These are phyloP conservation scores for Aaosphaeria arxii DNA, from an alignment of 2,329 filamentous ascomycete genomes.

Conservation along the genomic window DNA sequence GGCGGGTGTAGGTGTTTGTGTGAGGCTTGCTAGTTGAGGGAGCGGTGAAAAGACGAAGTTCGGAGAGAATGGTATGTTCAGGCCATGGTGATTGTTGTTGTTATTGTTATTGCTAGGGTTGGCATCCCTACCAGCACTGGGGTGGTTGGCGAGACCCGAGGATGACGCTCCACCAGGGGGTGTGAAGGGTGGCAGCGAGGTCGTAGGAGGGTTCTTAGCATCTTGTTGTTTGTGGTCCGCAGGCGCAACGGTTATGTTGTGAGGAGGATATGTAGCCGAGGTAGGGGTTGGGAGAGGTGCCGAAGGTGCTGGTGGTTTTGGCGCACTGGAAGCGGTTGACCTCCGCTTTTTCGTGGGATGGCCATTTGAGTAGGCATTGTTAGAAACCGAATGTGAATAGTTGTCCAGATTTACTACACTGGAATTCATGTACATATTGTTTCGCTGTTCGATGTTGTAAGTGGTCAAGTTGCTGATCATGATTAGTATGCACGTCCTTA, in stretches of 20 bases:
- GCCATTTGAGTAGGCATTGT: constrained; percentile 26
- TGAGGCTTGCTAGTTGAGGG: constrained; percentile 32
- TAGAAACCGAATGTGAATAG: constrained; percentile 23
- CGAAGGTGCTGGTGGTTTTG: constrained; percentile 16
- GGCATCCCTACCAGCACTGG: constrained; percentile 23
- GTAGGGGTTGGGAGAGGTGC: constrained; percentile 26
- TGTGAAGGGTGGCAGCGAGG: constrained; percentile 24
- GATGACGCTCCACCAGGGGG: constrained; percentile 17
- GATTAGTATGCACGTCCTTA: neutral
- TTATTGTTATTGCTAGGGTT: constrained; percentile 6
- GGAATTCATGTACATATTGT: constrained; percentile 34
- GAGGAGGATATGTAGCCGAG: constrained; percentile 24
- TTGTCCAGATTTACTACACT: constrained; percentile 18
- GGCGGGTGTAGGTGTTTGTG: constrained; percentile 25
- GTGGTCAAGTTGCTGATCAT: constrained; percentile 22
- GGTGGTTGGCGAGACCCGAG: constrained; percentile 19
- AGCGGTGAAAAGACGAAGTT: constrained; percentile 38
- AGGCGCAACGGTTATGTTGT: constrained; percentile 8
- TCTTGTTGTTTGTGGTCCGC: constrained; percentile 18
- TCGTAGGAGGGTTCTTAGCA: constrained; percentile 15
- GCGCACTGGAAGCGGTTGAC: constrained; percentile 23
- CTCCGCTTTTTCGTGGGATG: constrained; percentile 35
- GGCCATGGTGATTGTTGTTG: constrained; percentile 12
- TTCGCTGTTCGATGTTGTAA: constrained; percentile 36
- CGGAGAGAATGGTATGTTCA: constrained; percentile 39